A percentile compares a stretch with the other conserved stretches of the same genome.
phyloP scores from a whole-genome alignment of 176 grass and related monocot genomes.

The Carex parvula region DNA sequence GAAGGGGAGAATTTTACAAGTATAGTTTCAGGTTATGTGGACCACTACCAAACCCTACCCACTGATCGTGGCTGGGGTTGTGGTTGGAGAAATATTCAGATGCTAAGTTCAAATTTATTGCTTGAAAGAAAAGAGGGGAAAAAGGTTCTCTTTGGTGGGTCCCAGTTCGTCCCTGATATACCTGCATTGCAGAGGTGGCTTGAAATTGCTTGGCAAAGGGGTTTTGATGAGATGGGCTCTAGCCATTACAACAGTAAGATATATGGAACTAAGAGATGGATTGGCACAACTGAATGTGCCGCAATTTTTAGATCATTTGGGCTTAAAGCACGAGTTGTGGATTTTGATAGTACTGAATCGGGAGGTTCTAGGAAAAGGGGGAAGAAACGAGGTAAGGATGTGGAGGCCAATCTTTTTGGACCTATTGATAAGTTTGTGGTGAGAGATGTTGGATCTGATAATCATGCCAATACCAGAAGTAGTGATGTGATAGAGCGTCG shows the following conservation, averaged over 20 bases:
- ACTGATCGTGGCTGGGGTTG: constrained; percentile 92
- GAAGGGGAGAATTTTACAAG: constrained; percentile 45
- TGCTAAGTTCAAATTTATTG: constrained; percentile 74
- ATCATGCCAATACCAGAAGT: constrained; percentile 17
- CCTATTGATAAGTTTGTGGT: constrained; percentile 80
- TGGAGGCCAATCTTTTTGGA: constrained; percentile 32
- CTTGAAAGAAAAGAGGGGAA: constrained; percentile 49
- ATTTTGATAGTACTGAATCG: constrained; percentile 88
- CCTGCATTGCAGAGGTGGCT: constrained; percentile 88
- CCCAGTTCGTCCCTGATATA: constrained; percentile 89
- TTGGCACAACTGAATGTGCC: constrained; percentile 77
- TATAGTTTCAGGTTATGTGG: constrained; percentile 58
- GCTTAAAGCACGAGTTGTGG: constrained; percentile 66
- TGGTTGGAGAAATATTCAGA: constrained; percentile 97
- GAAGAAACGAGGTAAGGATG: constrained; percentile 31
- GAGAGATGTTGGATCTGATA: constrained; percentile 22
- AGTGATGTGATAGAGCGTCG: constrained; percentile 23
- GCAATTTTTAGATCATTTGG: constrained; percentile 79
- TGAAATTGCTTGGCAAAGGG: constrained; percentile 81
- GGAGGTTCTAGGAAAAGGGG: constrained; percentile 16
- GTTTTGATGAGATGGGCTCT: constrained; percentile 54
- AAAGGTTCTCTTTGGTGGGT: constrained; percentile 58
- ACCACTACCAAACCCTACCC: constrained; percentile 70
- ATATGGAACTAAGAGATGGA: constrained; percentile 79
- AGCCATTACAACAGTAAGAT: constrained; percentile 54